Evolutionary conservation across 352 stramenopile species (phyloP), one percentile per base, ranked within the genome.

Genomic region (Paralagenidium karlingii): DNA sequence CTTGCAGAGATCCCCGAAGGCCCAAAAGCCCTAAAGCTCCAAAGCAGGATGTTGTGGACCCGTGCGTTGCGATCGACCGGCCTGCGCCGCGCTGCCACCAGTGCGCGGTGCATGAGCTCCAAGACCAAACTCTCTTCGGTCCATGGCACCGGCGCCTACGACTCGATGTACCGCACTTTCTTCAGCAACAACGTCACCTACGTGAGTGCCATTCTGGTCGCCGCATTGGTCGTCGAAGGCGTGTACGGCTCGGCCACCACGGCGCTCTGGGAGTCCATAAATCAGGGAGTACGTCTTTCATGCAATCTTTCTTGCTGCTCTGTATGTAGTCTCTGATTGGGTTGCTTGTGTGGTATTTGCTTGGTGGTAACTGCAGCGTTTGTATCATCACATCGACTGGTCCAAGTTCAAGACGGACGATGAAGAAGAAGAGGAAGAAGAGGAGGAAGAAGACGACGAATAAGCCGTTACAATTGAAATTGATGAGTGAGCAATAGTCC

Each of bases 381-480:
- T 91, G 64, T 91, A 88, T 58, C 71, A 91, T 55, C 77, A 91
- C 67, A 76, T 91, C 24, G 77, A 88, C 66, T 91, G 77, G 77
- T 69, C 60, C 25, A 63, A 88, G 53, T 91, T 91, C 60, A 80
- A 82, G 54, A 56, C 56, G 46, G 67, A 71, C 34, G 67, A 80
- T 44, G 71, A 86, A 39, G 77, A 91, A 2, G 77, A 90, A 30
- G 76, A 87, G 43, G 73, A 89, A 24, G 67, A 78, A 16, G 62
- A 74, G 21, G 43, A 49, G 7, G 40, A 45, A 3, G 63, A 82
- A 13, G 62, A 83, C 30, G 66, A 74, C n/a, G 43, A 58, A 22
- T 51, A n/a, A n/a, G n/a, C n/a, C n/a, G n/a, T n/a, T n/a, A n/a
- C n/a, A n/a, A n/a, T n/a, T n/a, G n/a, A n/a, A n/a, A n/a, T n/a